Base-by-base conservation (phyloP, 2,329 filamentous ascomycete genomes). In the Ophiosphaerella korrae region DNA sequence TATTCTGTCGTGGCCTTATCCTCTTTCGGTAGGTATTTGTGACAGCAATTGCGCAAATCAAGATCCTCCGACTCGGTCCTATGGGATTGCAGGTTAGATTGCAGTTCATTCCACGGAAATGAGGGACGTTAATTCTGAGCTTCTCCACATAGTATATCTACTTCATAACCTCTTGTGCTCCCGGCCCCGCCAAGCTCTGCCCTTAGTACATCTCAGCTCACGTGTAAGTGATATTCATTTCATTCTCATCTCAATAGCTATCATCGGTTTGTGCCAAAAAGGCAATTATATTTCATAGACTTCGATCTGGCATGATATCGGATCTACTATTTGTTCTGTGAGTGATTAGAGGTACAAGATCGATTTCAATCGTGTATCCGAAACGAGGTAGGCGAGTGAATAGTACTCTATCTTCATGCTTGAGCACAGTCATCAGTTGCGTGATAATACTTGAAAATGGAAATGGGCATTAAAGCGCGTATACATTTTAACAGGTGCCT, bases 211-310 rank as follows among this genome's bases (percentile, higher is more conserved):
- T 52, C 5, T 36, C 31, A 6, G 51, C 51, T 40, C 46, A 48
- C 3, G 43, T 52, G 11, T 33, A 14, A 5, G 41, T 42, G 8
- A 48, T 55, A 12, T 52, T 33, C 12, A 57, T 26, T 13, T 14
- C 5, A 3, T 48, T 24, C 1, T 52, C 42, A 2, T 54, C 52
- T 32, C 13, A 13, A 11, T 41, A 39, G 35, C 38, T 48, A 14
- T 51, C 42, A 33, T 57, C 55, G 8, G 52, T 21, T 18, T 55
- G 52, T 13, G 51, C 52, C 13, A 54, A 48, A n/a, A 57, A 57
- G 9, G 52, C 48, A 9, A 50, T 55, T 14, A 45, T 42, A 14
- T 52, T 57, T 55, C 51, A 48, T 43, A 55, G 13, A 40, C 38
- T 18, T 39, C 29, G 2, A 24, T 37, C 37, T 55, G 36, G 32